Conservation (phyloP, 495 filamentous ascomycete genomes). For the Symbiotaphrina buchneri region DNA sequence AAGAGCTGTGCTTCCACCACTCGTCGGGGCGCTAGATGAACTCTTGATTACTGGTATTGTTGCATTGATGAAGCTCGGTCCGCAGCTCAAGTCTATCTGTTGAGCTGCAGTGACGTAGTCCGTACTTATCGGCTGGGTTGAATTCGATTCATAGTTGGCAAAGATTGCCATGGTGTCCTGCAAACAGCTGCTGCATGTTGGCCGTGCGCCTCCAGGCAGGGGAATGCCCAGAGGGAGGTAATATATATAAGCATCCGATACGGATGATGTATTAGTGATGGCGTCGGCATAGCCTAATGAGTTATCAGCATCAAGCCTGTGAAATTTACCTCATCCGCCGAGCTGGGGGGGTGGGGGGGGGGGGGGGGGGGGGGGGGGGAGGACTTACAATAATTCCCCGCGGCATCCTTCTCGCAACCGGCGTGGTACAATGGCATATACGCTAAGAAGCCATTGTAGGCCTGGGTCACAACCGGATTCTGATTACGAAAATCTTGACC, state of each 20-base stretch:
- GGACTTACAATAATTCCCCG: slow-evolving; percentile 30
- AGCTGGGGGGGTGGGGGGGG: not conserved
- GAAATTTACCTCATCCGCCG: not conserved
- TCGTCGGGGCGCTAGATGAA: too few species aligned
- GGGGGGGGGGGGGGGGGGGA: not conserved
- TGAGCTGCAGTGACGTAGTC: slow-evolving; percentile 41
- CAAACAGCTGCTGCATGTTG: slow-evolving; percentile 48
- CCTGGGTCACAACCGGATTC: slow-evolving; percentile 47
- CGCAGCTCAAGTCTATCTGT: slow-evolving; percentile 42
- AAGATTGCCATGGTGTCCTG: slow-evolving; percentile 49
- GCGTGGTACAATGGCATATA: slow-evolving; percentile 62
- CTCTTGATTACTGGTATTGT: slow-evolving; percentile 27
- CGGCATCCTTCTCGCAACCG: slow-evolving; percentile 41
- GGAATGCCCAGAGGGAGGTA: slow-evolving; percentile 57
- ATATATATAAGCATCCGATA: slow-evolving; percentile 55
- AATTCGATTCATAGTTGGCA: slow-evolving; percentile 31
- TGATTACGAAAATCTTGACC: slow-evolving; percentile 37
- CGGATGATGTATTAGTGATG: slow-evolving; percentile 45
- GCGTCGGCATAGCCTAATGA: slow-evolving; percentile 50
- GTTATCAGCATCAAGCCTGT: slow-evolving; percentile 4
- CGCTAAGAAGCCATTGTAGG: slow-evolving; percentile 47
- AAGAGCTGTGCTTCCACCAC: too few species aligned
- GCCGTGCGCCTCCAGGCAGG: slow-evolving; percentile 34
- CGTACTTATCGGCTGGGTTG: slow-evolving; percentile 27
- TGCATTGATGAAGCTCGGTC: slow-evolving; percentile 34